phyloP scores from a whole-genome alignment of 2,329 filamentous ascomycete species.

The Hirsutella rhossiliensis region DNA sequence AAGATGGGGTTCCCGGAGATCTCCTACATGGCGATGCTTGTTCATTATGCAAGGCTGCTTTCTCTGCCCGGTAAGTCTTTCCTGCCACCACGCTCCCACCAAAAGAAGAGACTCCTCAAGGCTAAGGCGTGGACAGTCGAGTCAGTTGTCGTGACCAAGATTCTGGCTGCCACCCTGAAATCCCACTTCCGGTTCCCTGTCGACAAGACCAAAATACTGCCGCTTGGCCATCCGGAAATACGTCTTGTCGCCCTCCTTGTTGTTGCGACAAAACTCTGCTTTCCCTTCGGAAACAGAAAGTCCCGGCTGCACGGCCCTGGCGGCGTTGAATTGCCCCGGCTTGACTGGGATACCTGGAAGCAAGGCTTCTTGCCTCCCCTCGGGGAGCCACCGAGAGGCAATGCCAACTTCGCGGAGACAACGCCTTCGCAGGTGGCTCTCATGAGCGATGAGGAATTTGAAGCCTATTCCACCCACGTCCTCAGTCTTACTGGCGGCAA shows the following conservation, averaged over 20 bases:
- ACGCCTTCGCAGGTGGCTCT: conserved; percentile 49
- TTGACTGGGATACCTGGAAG: conserved; percentile 68
- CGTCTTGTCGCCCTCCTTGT: conserved; percentile 60
- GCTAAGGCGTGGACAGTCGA: conserved; percentile 43
- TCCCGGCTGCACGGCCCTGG: conserved; percentile 14
- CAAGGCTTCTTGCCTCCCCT: conserved; percentile 25
- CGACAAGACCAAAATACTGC: conserved; percentile 27
- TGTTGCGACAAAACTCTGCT: conserved; percentile 66
- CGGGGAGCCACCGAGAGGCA: conserved; percentile 2
- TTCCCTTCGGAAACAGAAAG: conserved; percentile 55
- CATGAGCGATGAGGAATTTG: conserved; percentile 48
- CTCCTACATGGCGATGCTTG: conserved; percentile 56
- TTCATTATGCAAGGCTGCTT: conserved; percentile 58
- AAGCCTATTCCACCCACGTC: conserved; percentile 47
- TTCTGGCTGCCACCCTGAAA: conserved; percentile 36
- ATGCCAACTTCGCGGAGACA: conserved; percentile 34
- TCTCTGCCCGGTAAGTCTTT: conserved; percentile 54
- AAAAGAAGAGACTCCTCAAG: too few relatives aligned
- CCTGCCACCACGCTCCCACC: too few relatives aligned
- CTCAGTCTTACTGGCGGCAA: conserved; percentile 18
- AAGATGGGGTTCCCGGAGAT: conserved; percentile 60
- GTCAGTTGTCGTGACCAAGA: conserved; percentile 14
- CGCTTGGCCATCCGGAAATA: conserved; percentile 60
- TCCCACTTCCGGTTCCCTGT: conserved; percentile 43
- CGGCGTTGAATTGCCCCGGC: conserved; percentile 6